Base-by-base conservation (phyloP, 2,329 filamentous ascomycete species). In the Cladosporium sphaerospermum region DNA sequence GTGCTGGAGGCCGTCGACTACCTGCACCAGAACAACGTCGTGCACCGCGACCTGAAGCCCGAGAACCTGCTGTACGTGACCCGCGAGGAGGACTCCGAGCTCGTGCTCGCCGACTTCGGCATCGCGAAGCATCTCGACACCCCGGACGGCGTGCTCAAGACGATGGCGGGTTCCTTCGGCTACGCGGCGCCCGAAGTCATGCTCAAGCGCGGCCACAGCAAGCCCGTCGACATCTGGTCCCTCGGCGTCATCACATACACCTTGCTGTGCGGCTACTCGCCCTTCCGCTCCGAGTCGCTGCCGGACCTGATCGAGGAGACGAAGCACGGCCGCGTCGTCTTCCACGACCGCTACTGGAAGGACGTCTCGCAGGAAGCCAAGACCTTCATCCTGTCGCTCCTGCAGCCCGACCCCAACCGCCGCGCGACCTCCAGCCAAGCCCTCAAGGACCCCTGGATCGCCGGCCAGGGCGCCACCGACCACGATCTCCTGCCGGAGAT, bases 151-250 rank as follows among this genome's bases (percentile, higher is more conserved):
- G 89, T 96, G 42, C 81, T 99, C 58, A 97, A 90, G 61, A 97
- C 91, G 48, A 99, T 99, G 93, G 93, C 93, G 41, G 93, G 93
- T 41, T 97, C 93, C 0, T 97, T 99, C 67, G 93, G 93, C 52
- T 99, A 99, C 66, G 93, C 93, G 16, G 93, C 93, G 1, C 93
- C 93, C 8, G 93, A 99, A 71, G 91, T 99, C 55, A 99, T 99
- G 93, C 79, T 96, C 59, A 96, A 96, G 78, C 85, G 89, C 67
- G 93, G 93, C 16, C 95, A 99, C 69, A 93, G 93, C 69, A 99
- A 97, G 73, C 89, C 93, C 4, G 93, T 97, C 33, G 93, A 99
- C 69, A 96, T 99, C 89, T 99, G 93, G 93, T 97, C 93, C 3
- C 81, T 99, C 73, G 93, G 93, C 57, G 93, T 99, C 65, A 99